Percentiles rank a stretch among this genome's conserved stretches.
Conservation (phyloP, 1,284 basidiomycete species). For the Wallemia hederae region DNA sequence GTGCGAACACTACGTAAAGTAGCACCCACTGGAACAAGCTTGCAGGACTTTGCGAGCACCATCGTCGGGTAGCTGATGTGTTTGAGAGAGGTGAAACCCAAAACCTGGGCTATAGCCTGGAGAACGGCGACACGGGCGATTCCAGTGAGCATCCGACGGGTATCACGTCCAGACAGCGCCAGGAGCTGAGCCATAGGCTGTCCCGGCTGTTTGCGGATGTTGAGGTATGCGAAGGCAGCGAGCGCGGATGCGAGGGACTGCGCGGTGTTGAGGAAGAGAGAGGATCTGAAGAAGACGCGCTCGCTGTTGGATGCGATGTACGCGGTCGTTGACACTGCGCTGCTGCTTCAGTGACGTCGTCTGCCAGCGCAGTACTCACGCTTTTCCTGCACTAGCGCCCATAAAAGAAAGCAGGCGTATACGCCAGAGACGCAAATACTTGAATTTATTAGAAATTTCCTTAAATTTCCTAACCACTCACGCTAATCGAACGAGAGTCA, state of each 20-base stretch:
- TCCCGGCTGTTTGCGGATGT: conserved; percentile 28
- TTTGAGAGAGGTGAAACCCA: conserved; percentile 74
- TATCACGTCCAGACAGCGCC: conserved; percentile 20
- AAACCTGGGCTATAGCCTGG: conserved; percentile 71
- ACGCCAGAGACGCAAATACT: neutral
- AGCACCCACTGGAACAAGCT: conserved; percentile 40
- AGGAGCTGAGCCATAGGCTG: conserved; percentile 27
- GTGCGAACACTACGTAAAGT: neutral
- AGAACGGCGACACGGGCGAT: conserved; percentile 62
- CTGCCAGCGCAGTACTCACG: neutral
- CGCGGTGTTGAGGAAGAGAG: conserved; percentile 57
- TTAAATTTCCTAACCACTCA: neutral
- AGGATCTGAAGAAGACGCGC: conserved; percentile 32
- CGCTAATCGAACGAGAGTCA: neutral
- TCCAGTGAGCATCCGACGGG: conserved; percentile 26
- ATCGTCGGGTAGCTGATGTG: conserved; percentile 97
- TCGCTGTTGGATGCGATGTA: neutral
- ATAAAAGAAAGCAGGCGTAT: conserved; percentile 1
- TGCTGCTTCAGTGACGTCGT: too few species aligned
- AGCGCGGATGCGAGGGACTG: conserved; percentile 55
- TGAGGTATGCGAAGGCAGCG: conserved; percentile 49
- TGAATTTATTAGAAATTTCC: neutral
- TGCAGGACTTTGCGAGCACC: conserved; percentile 96
- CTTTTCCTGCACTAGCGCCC: neutral
- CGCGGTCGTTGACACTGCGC: neutral